Conservation (phyloP, 1,284 basidiomycete species). For the Leccinum pseudoinsigne region DNA sequence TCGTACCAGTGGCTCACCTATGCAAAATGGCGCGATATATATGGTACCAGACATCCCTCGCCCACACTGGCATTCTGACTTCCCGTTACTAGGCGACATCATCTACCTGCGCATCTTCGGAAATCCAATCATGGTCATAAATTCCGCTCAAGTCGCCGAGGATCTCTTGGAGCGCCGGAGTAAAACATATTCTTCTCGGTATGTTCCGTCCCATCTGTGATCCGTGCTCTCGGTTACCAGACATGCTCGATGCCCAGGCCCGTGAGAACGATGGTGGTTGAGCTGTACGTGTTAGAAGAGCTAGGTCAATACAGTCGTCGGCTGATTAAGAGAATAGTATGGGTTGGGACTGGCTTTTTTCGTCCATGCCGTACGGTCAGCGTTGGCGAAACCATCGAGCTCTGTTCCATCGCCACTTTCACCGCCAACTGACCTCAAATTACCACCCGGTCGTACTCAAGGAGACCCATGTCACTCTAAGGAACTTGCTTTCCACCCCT, state of each 20-base stretch:
- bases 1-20: conserved; percentile 49
- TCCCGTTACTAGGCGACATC: conserved; percentile 40
- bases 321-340: conserved; percentile 35
- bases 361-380: conserved; percentile 42
- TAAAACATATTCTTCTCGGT: conserved; percentile 46
- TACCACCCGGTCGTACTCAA: conserved; percentile 40
- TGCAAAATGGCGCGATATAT: conserved; percentile 44
- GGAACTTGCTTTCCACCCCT: conserved; percentile 37
- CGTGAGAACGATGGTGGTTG: conserved; percentile 44
- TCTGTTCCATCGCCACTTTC: conserved; percentile 47
- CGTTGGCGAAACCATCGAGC: conserved; percentile 45
- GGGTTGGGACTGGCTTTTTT: conserved; percentile 51
- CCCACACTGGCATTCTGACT: background rate
- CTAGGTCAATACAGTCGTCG: background rate
- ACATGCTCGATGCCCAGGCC: conserved; percentile 21
- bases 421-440: conserved; percentile 28
- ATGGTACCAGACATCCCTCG: conserved; percentile 34
- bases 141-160: conserved; percentile 40
- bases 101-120: conserved; percentile 48
- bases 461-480: conserved; percentile 40
- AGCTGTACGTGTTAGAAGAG: conserved; percentile 36
- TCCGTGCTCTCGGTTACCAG: background rate
- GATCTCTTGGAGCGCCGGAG: conserved; percentile 49
- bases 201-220: background rate
- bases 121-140: conserved; percentile 48